Evolutionary conservation across 257 asterid species (phyloP).

Genomic region (Misopates orontium): DNA sequence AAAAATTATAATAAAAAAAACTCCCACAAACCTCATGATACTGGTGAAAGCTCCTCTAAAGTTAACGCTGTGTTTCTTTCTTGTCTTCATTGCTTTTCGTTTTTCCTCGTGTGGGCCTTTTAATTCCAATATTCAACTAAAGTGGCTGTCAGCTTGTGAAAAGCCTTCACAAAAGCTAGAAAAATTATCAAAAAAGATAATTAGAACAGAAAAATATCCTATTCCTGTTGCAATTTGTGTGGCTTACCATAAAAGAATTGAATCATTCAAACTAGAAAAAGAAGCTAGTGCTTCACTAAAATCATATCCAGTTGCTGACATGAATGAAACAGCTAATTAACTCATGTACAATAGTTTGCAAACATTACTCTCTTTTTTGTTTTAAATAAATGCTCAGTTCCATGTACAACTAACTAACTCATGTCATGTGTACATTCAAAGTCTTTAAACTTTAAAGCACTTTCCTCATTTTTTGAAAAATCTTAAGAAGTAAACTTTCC

Average conservation of each 20-base stretch:
- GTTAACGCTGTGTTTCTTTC: neutral
- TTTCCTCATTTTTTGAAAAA: too few relatives aligned
- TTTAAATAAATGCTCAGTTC: too few relatives aligned
- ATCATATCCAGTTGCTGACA: too few relatives aligned
- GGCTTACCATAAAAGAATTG: neutral
- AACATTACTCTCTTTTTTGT: too few relatives aligned
- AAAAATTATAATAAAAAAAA: too few relatives aligned
- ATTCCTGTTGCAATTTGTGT: neutral
- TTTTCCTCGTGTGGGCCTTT: neutral
- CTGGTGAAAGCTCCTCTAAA: neutral
- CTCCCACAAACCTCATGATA: too few relatives aligned
- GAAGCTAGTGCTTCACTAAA: neutral
- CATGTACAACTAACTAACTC: too few relatives aligned
- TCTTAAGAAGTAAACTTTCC: too few relatives aligned
- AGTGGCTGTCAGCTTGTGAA: slow-evolving; percentile 20
- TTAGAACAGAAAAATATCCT: neutral
- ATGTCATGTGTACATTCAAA: too few relatives aligned
- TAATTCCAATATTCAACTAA: slow-evolving; percentile 2
- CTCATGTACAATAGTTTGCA: too few relatives aligned
- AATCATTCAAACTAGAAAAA: neutral
- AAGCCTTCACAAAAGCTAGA: neutral
- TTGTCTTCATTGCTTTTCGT: neutral
- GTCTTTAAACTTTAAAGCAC: too few relatives aligned
- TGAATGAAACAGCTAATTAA: too few relatives aligned
- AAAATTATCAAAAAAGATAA: neutral